Evolutionary conservation across 148 eudicot genomes (phyloP).

Genomic region (Drosera capensis): DNA sequence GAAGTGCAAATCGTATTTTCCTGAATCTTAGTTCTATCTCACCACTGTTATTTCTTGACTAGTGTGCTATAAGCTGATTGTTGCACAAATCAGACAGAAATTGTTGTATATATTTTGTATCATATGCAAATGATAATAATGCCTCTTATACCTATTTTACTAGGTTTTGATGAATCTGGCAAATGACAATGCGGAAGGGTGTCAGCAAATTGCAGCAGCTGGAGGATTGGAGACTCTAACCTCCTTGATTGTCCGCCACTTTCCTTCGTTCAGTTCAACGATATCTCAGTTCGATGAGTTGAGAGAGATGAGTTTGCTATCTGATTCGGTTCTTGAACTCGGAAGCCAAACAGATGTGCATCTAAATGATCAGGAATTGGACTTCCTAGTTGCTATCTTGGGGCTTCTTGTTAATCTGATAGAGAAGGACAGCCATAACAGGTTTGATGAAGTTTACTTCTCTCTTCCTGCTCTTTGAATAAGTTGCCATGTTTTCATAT

Average conservation of each 20-base stretch:
- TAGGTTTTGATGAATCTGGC: conserved; percentile 95
- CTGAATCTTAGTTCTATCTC: too few relatives aligned
- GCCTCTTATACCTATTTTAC: conserved; percentile 5
- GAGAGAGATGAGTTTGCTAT: neutral
- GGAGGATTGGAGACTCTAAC: conserved; percentile 80
- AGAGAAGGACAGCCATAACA: conserved; percentile 76
- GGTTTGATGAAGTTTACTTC: conserved; percentile 18
- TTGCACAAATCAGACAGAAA: too few relatives aligned
- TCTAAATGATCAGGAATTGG: conserved; percentile 76
- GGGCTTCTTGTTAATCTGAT: conserved; percentile 91
- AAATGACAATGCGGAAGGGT: conserved; percentile 80
- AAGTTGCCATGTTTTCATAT: neutral
- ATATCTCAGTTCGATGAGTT: conserved; percentile 10
- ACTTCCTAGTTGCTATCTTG: conserved; percentile 81
- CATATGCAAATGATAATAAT: neutral
- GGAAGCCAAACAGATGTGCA: conserved; percentile 28
- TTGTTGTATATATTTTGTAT: neutral
- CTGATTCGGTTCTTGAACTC: conserved; percentile 17
- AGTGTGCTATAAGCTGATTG: too few relatives aligned
- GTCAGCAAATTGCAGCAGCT: conserved; percentile 82
- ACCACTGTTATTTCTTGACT: too few relatives aligned
- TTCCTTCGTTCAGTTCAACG: conserved; percentile 45
- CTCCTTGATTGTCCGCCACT: conserved; percentile 70
- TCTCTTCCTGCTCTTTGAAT: neutral
- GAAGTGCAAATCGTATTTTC: too few relatives aligned